Conservation (phyloP, 208 protist genomes). For the Tritrichomonas foetus region DNA sequence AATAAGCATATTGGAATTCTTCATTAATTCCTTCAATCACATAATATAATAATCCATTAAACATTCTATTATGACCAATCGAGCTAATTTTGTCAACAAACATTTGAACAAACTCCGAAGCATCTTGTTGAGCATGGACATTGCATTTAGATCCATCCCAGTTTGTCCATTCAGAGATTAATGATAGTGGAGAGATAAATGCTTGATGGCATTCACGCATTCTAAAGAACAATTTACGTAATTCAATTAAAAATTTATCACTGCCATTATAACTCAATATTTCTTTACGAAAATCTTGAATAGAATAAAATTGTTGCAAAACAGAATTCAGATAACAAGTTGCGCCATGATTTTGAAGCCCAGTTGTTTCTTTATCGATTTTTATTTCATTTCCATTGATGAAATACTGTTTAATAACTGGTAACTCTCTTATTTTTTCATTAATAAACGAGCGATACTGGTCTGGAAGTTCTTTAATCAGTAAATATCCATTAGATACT, state of each 20-base stretch:
- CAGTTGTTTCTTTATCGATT: background rate
- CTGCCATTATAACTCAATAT: background rate
- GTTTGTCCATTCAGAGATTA: background rate
- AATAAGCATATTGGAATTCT: background rate
- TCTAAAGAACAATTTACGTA: background rate
- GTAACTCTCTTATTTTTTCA: background rate
- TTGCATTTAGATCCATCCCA: background rate
- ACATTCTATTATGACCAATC: background rate
- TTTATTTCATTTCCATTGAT: background rate
- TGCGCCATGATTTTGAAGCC: background rate
- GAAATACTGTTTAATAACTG: background rate
- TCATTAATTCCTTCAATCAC: background rate
- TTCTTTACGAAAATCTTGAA: background rate
- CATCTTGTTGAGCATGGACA: conserved; percentile 4
- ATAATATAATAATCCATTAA: background rate
- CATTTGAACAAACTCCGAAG: background rate
- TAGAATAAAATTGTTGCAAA: background rate
- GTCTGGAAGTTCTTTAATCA: background rate
- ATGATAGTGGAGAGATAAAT: background rate
- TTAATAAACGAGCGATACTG: background rate
- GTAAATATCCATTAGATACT: background rate
- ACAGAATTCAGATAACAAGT: background rate
- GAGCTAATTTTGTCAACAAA: background rate
- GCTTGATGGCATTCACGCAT: background rate
- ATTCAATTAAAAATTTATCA: background rate